Percentiles rank a stretch among this genome's conserved stretches.
These are phyloP conservation scores for Schoenoplectus tabernaemontani DNA, from an alignment of 202 grass and related monocot species.

Conservation along the genomic window DNA sequence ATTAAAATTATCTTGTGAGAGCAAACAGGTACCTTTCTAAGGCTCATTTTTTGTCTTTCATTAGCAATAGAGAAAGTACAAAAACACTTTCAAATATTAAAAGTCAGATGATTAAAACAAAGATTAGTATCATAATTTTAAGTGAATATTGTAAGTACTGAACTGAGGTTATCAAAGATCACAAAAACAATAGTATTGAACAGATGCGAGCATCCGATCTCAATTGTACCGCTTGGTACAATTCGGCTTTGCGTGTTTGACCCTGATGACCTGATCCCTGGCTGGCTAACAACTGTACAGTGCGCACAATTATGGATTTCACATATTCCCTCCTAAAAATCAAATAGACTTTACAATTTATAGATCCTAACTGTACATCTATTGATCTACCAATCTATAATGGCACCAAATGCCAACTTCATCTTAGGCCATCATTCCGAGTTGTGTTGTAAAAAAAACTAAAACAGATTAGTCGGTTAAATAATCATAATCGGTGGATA, in stretches of 20 bases:
- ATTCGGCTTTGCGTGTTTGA: not conserved
- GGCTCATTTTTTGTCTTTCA: constrained; percentile 10
- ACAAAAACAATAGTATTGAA: too few relatives aligned
- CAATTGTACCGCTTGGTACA: not conserved
- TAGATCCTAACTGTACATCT: not conserved
- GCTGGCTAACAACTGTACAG: too few relatives aligned
- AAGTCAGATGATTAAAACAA: not conserved
- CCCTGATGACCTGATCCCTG: too few relatives aligned
- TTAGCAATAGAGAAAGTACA: not conserved
- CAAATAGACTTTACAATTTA: not conserved
- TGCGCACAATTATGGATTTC: not conserved
- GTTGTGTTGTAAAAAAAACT: too few relatives aligned
- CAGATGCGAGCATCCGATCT: not conserved
- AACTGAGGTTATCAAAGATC: not conserved
- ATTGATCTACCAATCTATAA: not conserved
- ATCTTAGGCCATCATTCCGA: not conserved
- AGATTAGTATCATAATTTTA: not conserved
- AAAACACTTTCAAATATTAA: not conserved
- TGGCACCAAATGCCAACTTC: not conserved
- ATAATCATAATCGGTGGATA: too few relatives aligned
- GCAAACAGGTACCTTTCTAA: not conserved
- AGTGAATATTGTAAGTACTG: not conserved
- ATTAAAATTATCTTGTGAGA: constrained; percentile 3
- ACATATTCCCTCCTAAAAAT: not conserved
- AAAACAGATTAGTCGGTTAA: too few relatives aligned